Evolutionary conservation across 1,139 yeast species (phyloP), one percentile per base, ranked within the genome.

Genomic region (Blastobotrys serpentis): DNA sequence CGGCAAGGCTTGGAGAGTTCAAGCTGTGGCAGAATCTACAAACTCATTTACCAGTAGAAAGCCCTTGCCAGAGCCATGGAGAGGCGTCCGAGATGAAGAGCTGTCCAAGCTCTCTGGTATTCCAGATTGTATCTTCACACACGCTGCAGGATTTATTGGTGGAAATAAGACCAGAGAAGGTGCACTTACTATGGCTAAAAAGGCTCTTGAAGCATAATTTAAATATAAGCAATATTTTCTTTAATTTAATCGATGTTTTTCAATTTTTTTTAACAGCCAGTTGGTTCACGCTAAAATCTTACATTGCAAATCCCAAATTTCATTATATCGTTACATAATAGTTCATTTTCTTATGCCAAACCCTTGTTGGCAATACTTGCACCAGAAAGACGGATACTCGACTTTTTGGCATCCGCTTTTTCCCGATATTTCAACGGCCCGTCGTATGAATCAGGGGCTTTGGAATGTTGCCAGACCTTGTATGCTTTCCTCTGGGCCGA

Each of bases 121-220:
- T 7, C 81, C 79, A 17, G 96, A 87, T 2, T 86, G 96, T 64
- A 81, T 90, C 26, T 92, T 92, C 65, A 81, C 94, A 49, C 99
- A 92, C 61, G 97, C 98, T 40, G 87, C 96, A 42, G 98, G 99
- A 0, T 92, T 92, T 70, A 92, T 92, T 64, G 98, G 98, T 32
- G 99, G 99, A 46, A 88, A 94, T 53, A 76, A 82, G 63, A 76
- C 95, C 26, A 72, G 76, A 57, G 97, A 88, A 45, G 86, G 86
- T 21, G 98, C 85, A 14, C 67, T 87, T 50, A 70, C 78, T 60
- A 75, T 92, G 68, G 97, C 98, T n/a, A 72, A 71, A 61, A 68
- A 73, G 62, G 81, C 82, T 37, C 62, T 75, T 42, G 59, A 58
- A 44, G 57, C 52, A 8, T 33, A 33, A 33, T 13, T 33, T 33